Base-by-base conservation (phyloP, 192 early-diverging fungal species). In the Lobulomyces angularis region DNA sequence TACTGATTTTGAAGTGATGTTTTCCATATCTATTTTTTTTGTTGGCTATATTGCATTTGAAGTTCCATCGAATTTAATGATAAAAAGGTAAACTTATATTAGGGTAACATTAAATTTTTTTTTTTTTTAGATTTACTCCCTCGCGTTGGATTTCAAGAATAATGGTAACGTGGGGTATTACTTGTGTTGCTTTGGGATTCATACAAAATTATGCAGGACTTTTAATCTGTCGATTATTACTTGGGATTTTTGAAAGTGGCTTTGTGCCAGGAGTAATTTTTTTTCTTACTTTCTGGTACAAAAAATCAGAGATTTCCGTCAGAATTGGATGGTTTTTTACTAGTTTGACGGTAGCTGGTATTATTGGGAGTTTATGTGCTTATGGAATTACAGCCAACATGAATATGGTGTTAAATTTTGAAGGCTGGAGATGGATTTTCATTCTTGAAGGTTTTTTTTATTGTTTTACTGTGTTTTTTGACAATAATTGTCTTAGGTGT, bases 11-110 rank as follows among this genome's bases (percentile, higher is more conserved):
- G n/a, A n/a, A n/a, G n/a, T n/a, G n/a, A n/a, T n/a, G n/a, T n/a
- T n/a, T n/a, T n/a, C n/a, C n/a, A n/a, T n/a, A n/a, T n/a, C n/a
- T n/a, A n/a, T n/a, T n/a, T n/a, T n/a, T n/a, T n/a, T n/a, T n/a
- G n/a, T n/a, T n/a, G 59, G 73, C 27, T 80, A 85, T 57, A 74
- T 80, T 30, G 37, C 84, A 24, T 85, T 79, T 41, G 82, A 88
- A 54, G 61, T 88, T 5, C 86, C 84, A 3, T 78, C 78, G 31
- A 89, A 85, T 64, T 61, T 81, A 37, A 54, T 84, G 11, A 50
- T 86, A 37, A 81, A 80, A 14, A 66, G 61, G 3, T 50, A 77
- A 28, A 64, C 84, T 8, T 22, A 66, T 1, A 37, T 61, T 1
- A 80, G 83, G 67, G 58, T 81, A 7, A 16, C n/a, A 16, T 16